phyloP scores from a whole-genome alignment of 78 protist genomes.

The Dictyostelium capitatum region DNA sequence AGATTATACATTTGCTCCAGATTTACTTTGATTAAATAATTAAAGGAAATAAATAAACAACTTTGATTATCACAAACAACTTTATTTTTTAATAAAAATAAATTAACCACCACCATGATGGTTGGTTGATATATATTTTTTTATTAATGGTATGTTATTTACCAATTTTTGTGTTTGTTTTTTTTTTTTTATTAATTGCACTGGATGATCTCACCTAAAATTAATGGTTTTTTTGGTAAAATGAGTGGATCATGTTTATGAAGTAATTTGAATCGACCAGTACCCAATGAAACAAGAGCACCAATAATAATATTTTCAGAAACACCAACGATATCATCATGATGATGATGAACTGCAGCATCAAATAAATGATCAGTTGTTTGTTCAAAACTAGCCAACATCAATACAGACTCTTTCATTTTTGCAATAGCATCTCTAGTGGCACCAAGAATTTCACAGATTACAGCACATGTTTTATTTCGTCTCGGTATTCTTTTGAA shows the following conservation, averaged over 20 bases:
- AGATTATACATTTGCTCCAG: no score
- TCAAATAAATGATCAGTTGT: slow-evolving; percentile 98
- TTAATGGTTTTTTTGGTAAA: slow-evolving; percentile 26
- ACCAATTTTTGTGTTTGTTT: no score
- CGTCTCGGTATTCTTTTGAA: no score
- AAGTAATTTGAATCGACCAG: slow-evolving; percentile 95
- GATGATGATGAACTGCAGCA: slow-evolving; percentile 86
- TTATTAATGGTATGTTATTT: no score
- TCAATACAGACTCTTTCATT: slow-evolving; percentile 95
- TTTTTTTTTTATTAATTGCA: no score
- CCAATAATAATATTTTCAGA: slow-evolving; percentile 99
- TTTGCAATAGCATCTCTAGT: slow-evolving; percentile 97
- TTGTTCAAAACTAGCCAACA: slow-evolving; percentile 98
- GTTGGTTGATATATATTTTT: no score
- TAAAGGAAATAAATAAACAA: no score
- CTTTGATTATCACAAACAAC: no score
- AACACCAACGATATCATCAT: slow-evolving; percentile 93
- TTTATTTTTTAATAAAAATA: no score
- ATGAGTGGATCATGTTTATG: neutral
- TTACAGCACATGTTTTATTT: no score
- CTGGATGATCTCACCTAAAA: slow-evolving; percentile 22
- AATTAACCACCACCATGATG: no score
- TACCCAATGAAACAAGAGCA: slow-evolving; percentile 94
- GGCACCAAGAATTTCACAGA: slow-evolving; percentile 98
- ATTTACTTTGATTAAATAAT: no score